Percentiles rank a stretch among this genome's conserved stretches.
phyloP scores from a whole-genome alignment of 2,329 filamentous ascomycete species.

The Fusarium denticulatum region DNA sequence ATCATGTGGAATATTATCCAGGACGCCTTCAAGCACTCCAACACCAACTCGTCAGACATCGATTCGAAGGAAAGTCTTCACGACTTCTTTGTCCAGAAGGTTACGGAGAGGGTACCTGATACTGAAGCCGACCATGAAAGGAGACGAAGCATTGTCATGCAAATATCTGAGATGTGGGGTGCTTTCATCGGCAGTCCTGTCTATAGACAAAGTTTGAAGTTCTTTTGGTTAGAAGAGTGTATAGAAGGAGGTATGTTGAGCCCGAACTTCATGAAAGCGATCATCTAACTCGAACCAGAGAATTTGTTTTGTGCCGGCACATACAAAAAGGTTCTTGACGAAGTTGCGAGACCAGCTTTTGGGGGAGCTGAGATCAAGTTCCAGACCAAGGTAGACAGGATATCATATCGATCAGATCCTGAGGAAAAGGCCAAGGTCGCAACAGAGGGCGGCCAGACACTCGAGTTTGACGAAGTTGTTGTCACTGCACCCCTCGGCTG shows the following conservation, averaged over 20 bases:
- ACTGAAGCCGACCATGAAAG: slow-evolving; percentile 52
- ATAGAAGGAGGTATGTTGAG: slow-evolving; percentile 70
- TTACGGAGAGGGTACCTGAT: slow-evolving; percentile 58
- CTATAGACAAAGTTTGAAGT: slow-evolving; percentile 74
- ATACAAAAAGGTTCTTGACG: slow-evolving; percentile 66
- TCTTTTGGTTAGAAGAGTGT: slow-evolving; percentile 82
- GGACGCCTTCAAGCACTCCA: slow-evolving; percentile 73
- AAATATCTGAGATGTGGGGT: slow-evolving; percentile 74
- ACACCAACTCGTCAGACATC: slow-evolving; percentile 62
- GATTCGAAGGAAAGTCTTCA: slow-evolving; percentile 58
- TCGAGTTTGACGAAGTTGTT: slow-evolving; percentile 74
- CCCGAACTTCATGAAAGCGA: background rate
- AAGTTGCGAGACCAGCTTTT: slow-evolving; percentile 66
- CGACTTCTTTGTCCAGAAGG: slow-evolving; percentile 62
- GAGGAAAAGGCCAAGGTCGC: slow-evolving; percentile 55
- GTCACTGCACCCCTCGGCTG: slow-evolving; percentile 75
- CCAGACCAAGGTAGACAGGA: slow-evolving; percentile 57
- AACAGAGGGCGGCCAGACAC: slow-evolving; percentile 54
- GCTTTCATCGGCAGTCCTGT: slow-evolving; percentile 75
- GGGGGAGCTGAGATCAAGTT: slow-evolving; percentile 65
- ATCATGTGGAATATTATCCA: slow-evolving; percentile 75
- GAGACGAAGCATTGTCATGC: slow-evolving; percentile 57
- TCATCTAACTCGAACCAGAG: slow-evolving; percentile 51
- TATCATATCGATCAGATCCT: slow-evolving; percentile 47
- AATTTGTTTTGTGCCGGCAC: slow-evolving; percentile 70